Conservation (phyloP, 2,329 filamentous ascomycete species). For the Paraphoma sp. region DNA sequence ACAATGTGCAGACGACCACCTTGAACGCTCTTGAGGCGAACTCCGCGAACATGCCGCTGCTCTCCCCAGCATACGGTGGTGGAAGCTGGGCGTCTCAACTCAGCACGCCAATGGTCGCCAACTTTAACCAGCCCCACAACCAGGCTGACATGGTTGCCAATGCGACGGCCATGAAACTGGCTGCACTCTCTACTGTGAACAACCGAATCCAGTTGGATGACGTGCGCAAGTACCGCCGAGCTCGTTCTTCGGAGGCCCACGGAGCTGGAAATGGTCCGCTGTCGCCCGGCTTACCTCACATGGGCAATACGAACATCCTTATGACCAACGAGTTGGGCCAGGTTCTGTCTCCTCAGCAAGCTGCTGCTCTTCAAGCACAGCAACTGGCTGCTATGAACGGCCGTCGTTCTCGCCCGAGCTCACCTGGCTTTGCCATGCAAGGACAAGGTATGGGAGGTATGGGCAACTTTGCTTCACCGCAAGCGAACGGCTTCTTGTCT, state of each 20-base stretch:
- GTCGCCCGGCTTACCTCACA: slow-evolving; percentile 66
- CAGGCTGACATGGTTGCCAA: slow-evolving; percentile 99
- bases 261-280: slow-evolving; percentile 65
- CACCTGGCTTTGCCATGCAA: slow-evolving; percentile 86
- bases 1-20: slow-evolving; percentile 82
- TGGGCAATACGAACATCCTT: slow-evolving; percentile 79
- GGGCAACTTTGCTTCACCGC: slow-evolving; percentile 78
- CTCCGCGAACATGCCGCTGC: slow-evolving; percentile 74
- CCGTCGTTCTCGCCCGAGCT: slow-evolving; percentile 85
- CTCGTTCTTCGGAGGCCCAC: slow-evolving; percentile 84
- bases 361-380: slow-evolving; percentile 66
- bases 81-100: slow-evolving; percentile 99
- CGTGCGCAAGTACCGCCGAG: slow-evolving; percentile 92
- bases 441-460: slow-evolving; percentile 64
- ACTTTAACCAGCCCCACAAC: slow-evolving; percentile 70
- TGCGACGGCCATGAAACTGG: slow-evolving; percentile 98
- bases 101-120: slow-evolving; percentile 93
- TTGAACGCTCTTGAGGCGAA: slow-evolving; percentile 75
- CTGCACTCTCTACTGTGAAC: slow-evolving; percentile 95
- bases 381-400: slow-evolving; percentile 83
- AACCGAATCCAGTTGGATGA: slow-evolving; percentile 97
- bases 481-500: slow-evolving; percentile 92
- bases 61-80: slow-evolving; percentile 81
- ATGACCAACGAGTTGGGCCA: slow-evolving; percentile 97
- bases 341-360: slow-evolving; percentile 70